Percentiles rank a stretch among this genome's conserved stretches.
Conservation (phyloP, 768 basidiomycete genomes). For the Rhizopogon roseolus region DNA sequence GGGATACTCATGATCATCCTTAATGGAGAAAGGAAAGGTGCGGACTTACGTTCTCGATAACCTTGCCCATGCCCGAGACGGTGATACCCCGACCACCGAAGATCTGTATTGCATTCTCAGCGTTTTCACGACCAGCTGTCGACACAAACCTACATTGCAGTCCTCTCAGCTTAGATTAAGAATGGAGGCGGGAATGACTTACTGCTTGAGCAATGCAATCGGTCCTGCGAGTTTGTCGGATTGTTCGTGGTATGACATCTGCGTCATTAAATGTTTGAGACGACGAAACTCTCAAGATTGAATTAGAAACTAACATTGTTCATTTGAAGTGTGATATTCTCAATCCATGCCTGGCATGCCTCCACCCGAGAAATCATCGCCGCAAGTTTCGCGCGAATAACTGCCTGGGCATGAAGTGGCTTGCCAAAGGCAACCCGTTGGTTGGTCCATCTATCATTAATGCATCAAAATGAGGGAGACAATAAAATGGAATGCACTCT, state of each 20-base stretch:
- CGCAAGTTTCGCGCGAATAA: constrained; percentile 85
- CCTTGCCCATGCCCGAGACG: constrained; percentile 79
- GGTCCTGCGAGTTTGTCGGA: constrained; percentile 84
- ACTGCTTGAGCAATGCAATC: constrained; percentile 89
- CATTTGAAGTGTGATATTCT: constrained; percentile 89
- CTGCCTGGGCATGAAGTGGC: constrained; percentile 74
- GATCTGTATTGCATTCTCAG: constrained; percentile 72
- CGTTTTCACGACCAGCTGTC: constrained; percentile 43
- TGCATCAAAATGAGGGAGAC: constrained; percentile 8
- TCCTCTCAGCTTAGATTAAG: background rate
- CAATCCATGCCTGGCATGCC: constrained; percentile 82
- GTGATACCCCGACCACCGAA: constrained; percentile 94
- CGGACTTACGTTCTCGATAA: constrained; percentile 69
- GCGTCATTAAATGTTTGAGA: constrained; percentile 2
- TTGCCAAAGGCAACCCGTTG: constrained; percentile 92
- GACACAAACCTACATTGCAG: constrained; percentile 53
- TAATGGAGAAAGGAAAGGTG: background rate
- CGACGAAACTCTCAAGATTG: background rate
- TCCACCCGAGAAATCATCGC: constrained; percentile 90
- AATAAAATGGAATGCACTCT: constrained; percentile 7
- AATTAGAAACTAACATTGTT: constrained; percentile 53
- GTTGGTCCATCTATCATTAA: constrained; percentile 64
- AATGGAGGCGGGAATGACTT: constrained; percentile 18
- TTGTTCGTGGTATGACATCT: constrained; percentile 88
- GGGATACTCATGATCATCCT: background rate